A percentile compares a stretch with the other conserved stretches of the same genome.
These are phyloP conservation scores for Cymbopogon flexuosus DNA, from an alignment of 202 grass and related monocot species.

Conservation along the genomic window DNA sequence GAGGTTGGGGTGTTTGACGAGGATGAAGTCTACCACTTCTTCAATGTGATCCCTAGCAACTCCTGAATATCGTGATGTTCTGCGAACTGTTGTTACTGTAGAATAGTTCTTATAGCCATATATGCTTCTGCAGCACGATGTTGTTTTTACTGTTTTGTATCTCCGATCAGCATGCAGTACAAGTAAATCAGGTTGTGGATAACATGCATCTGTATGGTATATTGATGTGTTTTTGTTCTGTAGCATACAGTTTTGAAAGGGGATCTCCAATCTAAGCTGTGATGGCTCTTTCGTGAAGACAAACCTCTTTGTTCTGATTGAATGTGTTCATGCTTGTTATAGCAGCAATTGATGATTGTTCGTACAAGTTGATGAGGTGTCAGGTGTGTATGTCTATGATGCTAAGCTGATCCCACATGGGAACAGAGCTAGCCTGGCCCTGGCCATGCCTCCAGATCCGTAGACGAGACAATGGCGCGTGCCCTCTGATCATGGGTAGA, in stretches of 20 bases:
- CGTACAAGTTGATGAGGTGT: not conserved
- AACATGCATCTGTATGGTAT: not conserved
- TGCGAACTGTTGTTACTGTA: not conserved
- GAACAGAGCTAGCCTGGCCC: not conserved
- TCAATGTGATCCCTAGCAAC: constrained; percentile 86
- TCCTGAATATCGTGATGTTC: constrained; percentile 19
- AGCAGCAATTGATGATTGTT: not conserved
- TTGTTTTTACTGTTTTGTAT: not conserved
- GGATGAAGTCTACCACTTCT: constrained; percentile 95
- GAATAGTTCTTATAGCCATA: not conserved
- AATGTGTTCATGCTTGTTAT: not conserved
- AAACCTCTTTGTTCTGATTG: not conserved
- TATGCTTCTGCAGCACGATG: not conserved
- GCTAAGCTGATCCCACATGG: not conserved
- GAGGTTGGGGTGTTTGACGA: constrained; percentile 80
- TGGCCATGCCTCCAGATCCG: not conserved
- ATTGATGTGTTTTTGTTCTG: not conserved
- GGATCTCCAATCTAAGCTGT: not conserved
- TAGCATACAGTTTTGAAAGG: not conserved
- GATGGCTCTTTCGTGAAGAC: not conserved
- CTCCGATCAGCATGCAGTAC: not conserved
- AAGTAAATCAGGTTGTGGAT: not conserved
- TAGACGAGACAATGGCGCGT: not conserved
- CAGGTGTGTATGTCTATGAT: not conserved
- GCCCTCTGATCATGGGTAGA: not conserved